Percentiles rank a stretch among this genome's conserved stretches.
phyloP scores from a whole-genome alignment of 805 yeast genomes.

The Candida wancherniae region DNA sequence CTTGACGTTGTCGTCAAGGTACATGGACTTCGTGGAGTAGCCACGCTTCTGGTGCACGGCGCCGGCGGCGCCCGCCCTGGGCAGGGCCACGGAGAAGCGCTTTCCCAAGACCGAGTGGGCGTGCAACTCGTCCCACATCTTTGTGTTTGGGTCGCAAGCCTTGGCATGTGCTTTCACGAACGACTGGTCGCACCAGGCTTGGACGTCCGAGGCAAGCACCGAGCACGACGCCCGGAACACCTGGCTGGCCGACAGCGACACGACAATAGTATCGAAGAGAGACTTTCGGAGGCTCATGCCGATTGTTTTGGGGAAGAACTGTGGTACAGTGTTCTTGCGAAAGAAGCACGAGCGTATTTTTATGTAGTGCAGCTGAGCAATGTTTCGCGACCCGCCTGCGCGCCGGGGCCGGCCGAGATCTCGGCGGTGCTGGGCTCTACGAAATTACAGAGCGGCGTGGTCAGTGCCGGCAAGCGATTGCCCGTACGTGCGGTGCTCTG shows the following conservation, averaged over 20 bases:
- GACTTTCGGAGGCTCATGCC: slow-evolving; percentile 16
- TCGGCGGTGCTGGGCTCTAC: too few species aligned
- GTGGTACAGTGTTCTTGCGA: too few species aligned
- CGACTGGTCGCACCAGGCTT: slow-evolving; percentile 19
- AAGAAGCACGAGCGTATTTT: too few species aligned
- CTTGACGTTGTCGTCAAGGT: slow-evolving; percentile 10
- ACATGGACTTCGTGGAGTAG: slow-evolving; percentile 11
- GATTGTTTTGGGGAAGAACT: too few species aligned
- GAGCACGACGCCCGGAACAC: slow-evolving; percentile 19
- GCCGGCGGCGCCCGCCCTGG: not conserved
- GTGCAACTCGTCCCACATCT: slow-evolving; percentile 22
- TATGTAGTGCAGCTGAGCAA: too few species aligned
- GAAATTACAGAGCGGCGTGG: too few species aligned
- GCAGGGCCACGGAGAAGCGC: not conserved
- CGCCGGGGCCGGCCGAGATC: too few species aligned
- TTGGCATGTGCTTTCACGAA: slow-evolving; percentile 19
- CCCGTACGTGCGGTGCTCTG: too few species aligned
- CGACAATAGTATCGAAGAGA: slow-evolving; percentile 21
- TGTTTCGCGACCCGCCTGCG: too few species aligned
- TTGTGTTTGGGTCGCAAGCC: slow-evolving; percentile 15
- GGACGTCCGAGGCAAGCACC: slow-evolving; percentile 18
- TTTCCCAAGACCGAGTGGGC: not conserved
- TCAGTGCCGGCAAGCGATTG: too few species aligned
- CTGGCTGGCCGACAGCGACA: slow-evolving; percentile 22
- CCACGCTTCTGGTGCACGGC: slow-evolving; percentile 3